These are phyloP conservation scores for Trichoderma semiorbis DNA, from an alignment of 2,329 filamentous ascomycete species.

Conservation along the genomic window DNA sequence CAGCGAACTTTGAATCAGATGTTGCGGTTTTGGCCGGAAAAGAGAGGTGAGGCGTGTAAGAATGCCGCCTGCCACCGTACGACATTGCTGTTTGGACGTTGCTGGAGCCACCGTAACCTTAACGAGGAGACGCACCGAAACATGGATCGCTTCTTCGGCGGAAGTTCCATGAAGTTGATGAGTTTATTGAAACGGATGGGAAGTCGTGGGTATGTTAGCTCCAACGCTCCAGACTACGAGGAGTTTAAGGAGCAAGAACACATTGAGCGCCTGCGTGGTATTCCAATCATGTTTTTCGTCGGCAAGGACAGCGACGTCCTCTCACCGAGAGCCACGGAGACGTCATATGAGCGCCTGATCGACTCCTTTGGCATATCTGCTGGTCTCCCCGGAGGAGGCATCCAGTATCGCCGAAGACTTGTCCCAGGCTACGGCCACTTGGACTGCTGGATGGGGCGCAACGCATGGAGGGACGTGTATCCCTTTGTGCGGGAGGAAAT, in stretches of 20 bases:
- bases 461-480: conserved; percentile 58
- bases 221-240: conserved; percentile 47
- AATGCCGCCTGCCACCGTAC: conserved; percentile 60
- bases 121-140: conserved; percentile 63
- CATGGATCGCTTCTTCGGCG: conserved; percentile 59
- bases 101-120: conserved; percentile 62
- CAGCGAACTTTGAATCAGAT: conserved; percentile 53
- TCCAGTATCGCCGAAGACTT: conserved; percentile 50
- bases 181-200: conserved; percentile 57
- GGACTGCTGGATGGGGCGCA: conserved; percentile 60
- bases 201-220: conserved; percentile 46
- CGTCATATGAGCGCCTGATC: conserved; percentile 51
- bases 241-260: conserved; percentile 49
- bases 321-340: conserved; percentile 50
- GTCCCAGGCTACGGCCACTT: conserved; percentile 58
- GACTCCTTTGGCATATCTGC: conserved; percentile 45
- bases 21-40: conserved; percentile 55
- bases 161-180: conserved; percentile 58
- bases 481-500: conserved; percentile 54
- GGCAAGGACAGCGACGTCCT: conserved; percentile 57
- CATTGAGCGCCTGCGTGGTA: conserved; percentile 45
- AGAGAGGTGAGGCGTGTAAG: conserved; percentile 55
- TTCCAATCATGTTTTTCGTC: conserved; percentile 56
- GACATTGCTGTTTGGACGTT: conserved; percentile 57
- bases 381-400: conserved; percentile 27